Evolutionary conservation across 2,329 filamentous ascomycete species (phyloP), one percentile per base, ranked within the genome.

Genomic region (Neoarthrinium moseri): DNA sequence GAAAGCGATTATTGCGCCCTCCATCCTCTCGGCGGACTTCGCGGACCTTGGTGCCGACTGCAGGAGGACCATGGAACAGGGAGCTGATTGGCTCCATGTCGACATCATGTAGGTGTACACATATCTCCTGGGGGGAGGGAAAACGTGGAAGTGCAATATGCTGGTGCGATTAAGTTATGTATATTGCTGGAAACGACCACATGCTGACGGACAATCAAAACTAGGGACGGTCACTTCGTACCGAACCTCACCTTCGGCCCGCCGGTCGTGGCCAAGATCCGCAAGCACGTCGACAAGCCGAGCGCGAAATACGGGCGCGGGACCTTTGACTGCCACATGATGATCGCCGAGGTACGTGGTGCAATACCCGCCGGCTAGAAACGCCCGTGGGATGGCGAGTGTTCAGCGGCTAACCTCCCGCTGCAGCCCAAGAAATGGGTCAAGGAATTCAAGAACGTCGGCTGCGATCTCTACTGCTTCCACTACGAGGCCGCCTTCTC

Each of bases 261-360:
- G 17, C 91, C 92, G 5, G 91, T 99, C 29, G 94, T 99, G 36
- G 92, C 90, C 57, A 95, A 92, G 75, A 94, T 99, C 60, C 84
- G 94, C 52, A 77, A 81, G 36, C 88, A 96, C 60, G 91, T 99
- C 59, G 85, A 89, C 47, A 78, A 79, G 56, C 91, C 91, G 3
- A 75, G 76, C 32, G 73, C 78, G 42, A 78, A 78, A 26, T 75
- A 86, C 56, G 91, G 88, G 43, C 87, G 85, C 58, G 94, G 94
- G 51, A 97, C 92, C 12, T 99, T 99, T 66, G 94, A 99, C 71
- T 99, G 94, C 78, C 94, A 99, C 72, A 97, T 99, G 94, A 99
- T 99, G 94, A 95, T 99, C 64, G 84, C 90, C 60, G 92, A 99
- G 86, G 89, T 92, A 77, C 57, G 70, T 6, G 21, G 23, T 38